Base-by-base conservation (phyloP, 2,329 filamentous ascomycete species). In the Neonectria ditissima region DNA sequence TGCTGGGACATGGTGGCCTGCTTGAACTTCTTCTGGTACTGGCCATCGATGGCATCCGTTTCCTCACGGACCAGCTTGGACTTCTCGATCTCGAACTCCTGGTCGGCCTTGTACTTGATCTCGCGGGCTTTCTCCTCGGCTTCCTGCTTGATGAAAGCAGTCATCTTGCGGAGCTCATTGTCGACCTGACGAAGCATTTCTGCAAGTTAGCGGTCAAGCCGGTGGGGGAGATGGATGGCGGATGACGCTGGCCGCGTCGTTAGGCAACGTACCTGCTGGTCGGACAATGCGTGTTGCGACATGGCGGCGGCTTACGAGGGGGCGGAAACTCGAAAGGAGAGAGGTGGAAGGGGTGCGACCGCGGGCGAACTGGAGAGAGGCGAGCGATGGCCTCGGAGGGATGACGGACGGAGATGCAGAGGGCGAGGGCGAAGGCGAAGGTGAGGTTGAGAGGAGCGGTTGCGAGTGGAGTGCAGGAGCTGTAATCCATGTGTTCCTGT, bases 91-190 rank as follows among this genome's bases (percentile, higher is more conserved):
- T 93, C 92, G 82, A 98, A 98, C 82, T 99, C 96, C 82, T 98
- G 94, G 84, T 98, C 94, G 80, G 96, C 96, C 84, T 98, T 98
- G 84, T 98, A 91, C 78, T 96, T 89, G 81, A 99, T 98, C 83
- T 99, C 96, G 79, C 92, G 92, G 75, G 94, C 94, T 83, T 99
- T 99, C 80, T 99, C 96, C 77, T 92, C 88, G 63, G 96, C 96
- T 85, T 99, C 96, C 84, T 98, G 96, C 81, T 94, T 93, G 89
- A 99, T 99, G 89, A 99, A 99, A 79, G 94, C 95, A 65, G 96
- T 98, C 96, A 99, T 99, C 89, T 99, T 99, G 87, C 93, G 94
- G 83, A 99, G 92, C 89, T 99, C 96, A 83, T 93, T 91, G 83
- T 92, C 91, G 87, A 99, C 96, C 94, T 98, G 80, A 28, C 47